Base-by-base conservation (phyloP, 2,329 filamentous ascomycete species). In the Davidsoniella neocaledoniae region DNA sequence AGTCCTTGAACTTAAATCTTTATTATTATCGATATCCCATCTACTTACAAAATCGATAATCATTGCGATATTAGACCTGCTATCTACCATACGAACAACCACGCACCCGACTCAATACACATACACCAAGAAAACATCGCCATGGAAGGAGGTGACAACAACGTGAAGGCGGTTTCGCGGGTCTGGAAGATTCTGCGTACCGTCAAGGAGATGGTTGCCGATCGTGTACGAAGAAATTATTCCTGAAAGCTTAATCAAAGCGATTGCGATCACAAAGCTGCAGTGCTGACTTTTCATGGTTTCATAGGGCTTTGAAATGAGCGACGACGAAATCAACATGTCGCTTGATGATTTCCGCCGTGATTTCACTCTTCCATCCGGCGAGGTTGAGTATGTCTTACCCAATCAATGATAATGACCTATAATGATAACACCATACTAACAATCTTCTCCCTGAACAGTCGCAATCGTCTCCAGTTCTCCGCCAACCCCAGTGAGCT, bases 101-200 rank as follows among this genome's bases (percentile, higher is more conserved):
- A 19, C 14, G 7, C 19, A 19, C 2, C 2, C 38, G 12, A 42
- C 47, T 17, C 6, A 12, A 10, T 38, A 19, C 12, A 37, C 25
- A 48, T 16, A 17, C n/a, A 19, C 47, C 26, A 33, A 33, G 7
- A 40, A 21, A 17, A 23, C 8, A 37, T 43, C 54, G 58, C 49
- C 37, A 68, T 68, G 66, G 64, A 67, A 56, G 60, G 61, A 58
- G 64, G 53, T 42, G 70, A 63, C 64, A 68, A 56, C 48, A 51
- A 53, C 46, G 54, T 54, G 19, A 72, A 73, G 62, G 68, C 70
- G 64, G 64, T 73, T 45, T 68, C 74, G 60, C 79, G 84, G 62
- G 77, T 95, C 58, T 98, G 91, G 90, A 84, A 90, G 65, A 86
- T 88, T 59, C 93, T 86, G 78, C 79, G 80, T 66, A 98, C 91